Evolutionary conservation across 176 grass and related monocot genomes (phyloP).

Genomic region (Leersia perrieri): DNA sequence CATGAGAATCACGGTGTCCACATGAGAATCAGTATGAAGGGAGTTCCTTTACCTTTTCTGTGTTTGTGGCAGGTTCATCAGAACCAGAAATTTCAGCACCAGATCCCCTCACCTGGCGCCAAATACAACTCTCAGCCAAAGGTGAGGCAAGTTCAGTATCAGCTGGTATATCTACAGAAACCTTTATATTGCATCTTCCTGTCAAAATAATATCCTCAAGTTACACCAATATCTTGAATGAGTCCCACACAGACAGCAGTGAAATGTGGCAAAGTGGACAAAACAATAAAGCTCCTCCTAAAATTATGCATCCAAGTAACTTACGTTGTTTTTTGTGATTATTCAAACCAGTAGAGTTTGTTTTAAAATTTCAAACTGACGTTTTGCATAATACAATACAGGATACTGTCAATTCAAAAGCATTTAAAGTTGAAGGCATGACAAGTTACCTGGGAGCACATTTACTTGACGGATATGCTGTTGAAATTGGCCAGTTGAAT

Average conservation of each 20-base stretch:
- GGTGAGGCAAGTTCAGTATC: conserved; percentile 65
- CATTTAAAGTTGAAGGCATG: not conserved
- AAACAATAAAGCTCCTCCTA: not conserved
- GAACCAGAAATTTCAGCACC: conserved; percentile 58
- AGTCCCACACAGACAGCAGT: not conserved
- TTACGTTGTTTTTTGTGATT: not conserved
- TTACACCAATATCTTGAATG: conserved; percentile 11
- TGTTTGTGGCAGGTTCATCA: conserved; percentile 25
- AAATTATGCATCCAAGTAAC: not conserved
- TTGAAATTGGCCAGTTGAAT: conserved; percentile 33
- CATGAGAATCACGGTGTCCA: not conserved
- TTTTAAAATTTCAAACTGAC: not conserved
- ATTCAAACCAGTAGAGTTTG: not conserved
- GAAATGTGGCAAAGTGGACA: not conserved
- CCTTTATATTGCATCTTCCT: conserved; percentile 79
- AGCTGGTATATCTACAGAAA: conserved; percentile 62
- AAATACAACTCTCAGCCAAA: conserved; percentile 64
- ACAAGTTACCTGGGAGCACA: conserved; percentile 63
- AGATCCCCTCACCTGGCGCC: conserved; percentile 80
- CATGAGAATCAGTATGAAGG: not conserved
- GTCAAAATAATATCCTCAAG: conserved; percentile 6
- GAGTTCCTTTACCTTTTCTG: conserved; percentile 50
- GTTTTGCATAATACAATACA: not conserved
- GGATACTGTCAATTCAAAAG: not conserved
- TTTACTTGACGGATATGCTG: conserved; percentile 53